Evolutionary conservation across 495 filamentous ascomycete genomes (phyloP).

Genomic region (Aspergillus bertholletiae): DNA sequence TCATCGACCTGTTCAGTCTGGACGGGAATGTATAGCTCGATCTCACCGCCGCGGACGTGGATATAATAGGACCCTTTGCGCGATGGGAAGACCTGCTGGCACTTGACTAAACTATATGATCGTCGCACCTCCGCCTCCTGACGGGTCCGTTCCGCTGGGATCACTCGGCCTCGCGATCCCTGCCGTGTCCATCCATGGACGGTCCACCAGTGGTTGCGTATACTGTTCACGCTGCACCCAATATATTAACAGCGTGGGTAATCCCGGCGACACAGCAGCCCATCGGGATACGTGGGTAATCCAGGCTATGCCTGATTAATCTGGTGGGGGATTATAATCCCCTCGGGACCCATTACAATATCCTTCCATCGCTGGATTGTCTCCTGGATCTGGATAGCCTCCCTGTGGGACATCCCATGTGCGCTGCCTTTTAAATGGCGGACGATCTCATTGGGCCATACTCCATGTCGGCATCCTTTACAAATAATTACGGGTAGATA

Average conservation of each 20-base stretch:
- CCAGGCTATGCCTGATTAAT: background rate
- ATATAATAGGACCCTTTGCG: constrained; percentile 1
- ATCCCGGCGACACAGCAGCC: background rate
- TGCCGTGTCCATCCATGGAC: background rate
- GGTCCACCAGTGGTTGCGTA: background rate
- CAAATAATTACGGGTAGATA: constrained; percentile 1
- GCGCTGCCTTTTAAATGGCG: background rate
- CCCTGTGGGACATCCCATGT: background rate
- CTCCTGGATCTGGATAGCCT: background rate
- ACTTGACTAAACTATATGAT: background rate
- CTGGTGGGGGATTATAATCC: background rate
- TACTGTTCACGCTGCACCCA: background rate
- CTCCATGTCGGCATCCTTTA: background rate
- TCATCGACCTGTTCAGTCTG: background rate
- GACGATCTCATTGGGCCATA: background rate
- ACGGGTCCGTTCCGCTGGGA: background rate
- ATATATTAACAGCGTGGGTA: background rate
- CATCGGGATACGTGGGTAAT: background rate
- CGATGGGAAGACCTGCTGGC: background rate
- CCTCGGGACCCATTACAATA: background rate
- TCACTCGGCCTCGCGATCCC: background rate
- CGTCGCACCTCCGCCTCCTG: background rate
- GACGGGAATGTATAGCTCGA: background rate
- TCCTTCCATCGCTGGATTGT: background rate
- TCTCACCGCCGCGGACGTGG: no score